Percentiles rank a stretch among this genome's conserved stretches.
Evolutionary conservation across 1,139 yeast species (phyloP).

Genomic region (Blastobotrys apis): DNA sequence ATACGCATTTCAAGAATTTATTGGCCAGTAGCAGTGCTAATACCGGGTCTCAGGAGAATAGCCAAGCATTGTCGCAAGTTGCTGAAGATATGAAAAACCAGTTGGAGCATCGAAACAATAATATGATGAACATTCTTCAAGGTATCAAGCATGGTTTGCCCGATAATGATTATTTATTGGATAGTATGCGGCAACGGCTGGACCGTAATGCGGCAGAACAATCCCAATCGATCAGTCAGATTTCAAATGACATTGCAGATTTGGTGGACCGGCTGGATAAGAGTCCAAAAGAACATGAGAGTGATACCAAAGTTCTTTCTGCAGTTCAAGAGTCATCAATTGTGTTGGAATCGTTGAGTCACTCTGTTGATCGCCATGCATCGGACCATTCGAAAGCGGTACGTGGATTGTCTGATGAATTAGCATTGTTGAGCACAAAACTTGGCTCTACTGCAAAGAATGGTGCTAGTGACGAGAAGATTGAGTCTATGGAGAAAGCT

Average conservation of each 20-base stretch:
- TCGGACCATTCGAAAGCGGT: constrained; percentile 4
- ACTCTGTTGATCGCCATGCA: constrained; percentile 8
- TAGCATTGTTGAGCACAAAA: constrained; percentile 8
- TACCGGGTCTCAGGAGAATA: background rate
- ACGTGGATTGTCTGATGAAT: constrained; percentile 4
- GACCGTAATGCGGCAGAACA: constrained; percentile 4
- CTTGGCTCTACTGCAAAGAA: background rate
- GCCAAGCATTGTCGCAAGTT: background rate
- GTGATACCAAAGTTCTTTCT: background rate
- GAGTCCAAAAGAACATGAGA: background rate
- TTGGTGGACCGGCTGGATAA: background rate
- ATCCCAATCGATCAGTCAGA: background rate
- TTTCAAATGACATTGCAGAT: constrained; percentile 4
- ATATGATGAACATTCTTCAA: constrained; percentile 1
- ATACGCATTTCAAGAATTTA: constrained; percentile 17
- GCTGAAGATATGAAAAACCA: constrained; percentile 3
- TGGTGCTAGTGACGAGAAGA: background rate
- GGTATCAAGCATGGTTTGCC: constrained; percentile 9
- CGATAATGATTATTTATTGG: constrained; percentile 5
- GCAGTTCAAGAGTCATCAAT: constrained; percentile 2
- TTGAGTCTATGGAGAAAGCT: background rate
- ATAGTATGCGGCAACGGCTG: constrained; percentile 9
- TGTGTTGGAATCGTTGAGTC: constrained; percentile 9
- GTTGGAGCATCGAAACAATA: constrained; percentile 9
- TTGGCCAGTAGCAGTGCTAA: background rate